Percentiles rank a stretch among this genome's conserved stretches.
Conservation (phyloP, 2,329 filamentous ascomycete species). For the Colletotrichum costaricense region DNA sequence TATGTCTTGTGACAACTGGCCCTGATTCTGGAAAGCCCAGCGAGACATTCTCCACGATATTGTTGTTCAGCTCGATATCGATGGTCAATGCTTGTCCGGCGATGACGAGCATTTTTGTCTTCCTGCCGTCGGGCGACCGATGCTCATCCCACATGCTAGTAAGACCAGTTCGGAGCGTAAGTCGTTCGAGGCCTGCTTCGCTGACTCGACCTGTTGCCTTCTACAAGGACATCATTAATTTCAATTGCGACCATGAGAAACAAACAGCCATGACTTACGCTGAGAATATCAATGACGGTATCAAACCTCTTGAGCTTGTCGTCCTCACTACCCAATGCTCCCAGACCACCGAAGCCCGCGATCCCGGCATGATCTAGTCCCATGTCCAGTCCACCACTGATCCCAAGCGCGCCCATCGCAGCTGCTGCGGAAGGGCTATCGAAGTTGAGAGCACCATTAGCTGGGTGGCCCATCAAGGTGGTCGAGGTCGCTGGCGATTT, state of each 20-base stretch:
- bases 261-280: constrained; percentile 52
- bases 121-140: constrained; percentile 57
- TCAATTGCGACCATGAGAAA: constrained; percentile 42
- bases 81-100: constrained; percentile 71
- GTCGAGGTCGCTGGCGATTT: constrained; percentile 69
- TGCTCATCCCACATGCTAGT: constrained; percentile 71
- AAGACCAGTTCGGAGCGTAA: constrained; percentile 75
- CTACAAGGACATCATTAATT: constrained; percentile 1
- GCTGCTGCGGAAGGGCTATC: constrained; percentile 74
- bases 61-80: constrained; percentile 71
- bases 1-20: constrained; percentile 68
- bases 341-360: constrained; percentile 53
- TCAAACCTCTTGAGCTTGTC: constrained; percentile 67
- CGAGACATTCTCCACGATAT: constrained; percentile 71
- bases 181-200: constrained; percentile 78
- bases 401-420: constrained; percentile 66
- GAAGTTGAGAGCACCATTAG: constrained; percentile 64
- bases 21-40: constrained; percentile 72
- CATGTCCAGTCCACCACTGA: constrained; percentile 63
- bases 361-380: constrained; percentile 63
- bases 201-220: constrained; percentile 72
- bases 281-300: constrained; percentile 60
- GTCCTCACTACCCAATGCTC: constrained; percentile 59
- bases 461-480: constrained; percentile 59
- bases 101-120: constrained; percentile 68